phyloP scores from a whole-genome alignment of 208 protist genomes.

The Tetramitus jugosus region DNA sequence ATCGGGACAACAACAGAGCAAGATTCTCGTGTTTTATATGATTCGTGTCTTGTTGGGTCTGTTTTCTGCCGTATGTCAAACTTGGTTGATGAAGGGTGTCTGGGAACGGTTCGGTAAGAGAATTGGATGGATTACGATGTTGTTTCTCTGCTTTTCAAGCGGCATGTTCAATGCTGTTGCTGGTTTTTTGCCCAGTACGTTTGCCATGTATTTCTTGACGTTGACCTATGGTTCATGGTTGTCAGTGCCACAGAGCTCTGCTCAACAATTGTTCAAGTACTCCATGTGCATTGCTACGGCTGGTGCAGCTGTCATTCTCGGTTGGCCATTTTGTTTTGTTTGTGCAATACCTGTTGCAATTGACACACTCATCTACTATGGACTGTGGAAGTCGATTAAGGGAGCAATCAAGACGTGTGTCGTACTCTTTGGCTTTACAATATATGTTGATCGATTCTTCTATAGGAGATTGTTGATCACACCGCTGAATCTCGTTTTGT shows the following conservation, averaged over 20 bases:
- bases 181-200: not conserved
- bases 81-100: conserved; percentile 26
- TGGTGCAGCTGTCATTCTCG: conserved; percentile 12
- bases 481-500: conserved; percentile 55
- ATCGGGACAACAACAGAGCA: conserved; percentile 3
- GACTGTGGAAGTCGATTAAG: conserved; percentile 24
- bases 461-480: conserved; percentile 30
- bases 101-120: conserved; percentile 7
- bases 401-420: not conserved
- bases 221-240: conserved; percentile 2
- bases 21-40: conserved; percentile 25
- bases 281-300: not conserved
- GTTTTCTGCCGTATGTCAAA: conserved; percentile 36
- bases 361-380: conserved; percentile 52
- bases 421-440: not conserved
- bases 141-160: conserved; percentile 4
- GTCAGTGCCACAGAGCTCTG: not conserved
- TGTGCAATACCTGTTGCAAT: conserved; percentile 29
- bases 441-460: conserved; percentile 3
- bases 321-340: conserved; percentile 25
- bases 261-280: not conserved
- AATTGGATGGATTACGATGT: not conserved
- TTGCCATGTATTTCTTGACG: conserved; percentile 2
- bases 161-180: conserved; percentile 17
- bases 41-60: conserved; percentile 31